Conservation (phyloP, 2,329 filamentous ascomycete genomes). For the Penicillium italicum region DNA sequence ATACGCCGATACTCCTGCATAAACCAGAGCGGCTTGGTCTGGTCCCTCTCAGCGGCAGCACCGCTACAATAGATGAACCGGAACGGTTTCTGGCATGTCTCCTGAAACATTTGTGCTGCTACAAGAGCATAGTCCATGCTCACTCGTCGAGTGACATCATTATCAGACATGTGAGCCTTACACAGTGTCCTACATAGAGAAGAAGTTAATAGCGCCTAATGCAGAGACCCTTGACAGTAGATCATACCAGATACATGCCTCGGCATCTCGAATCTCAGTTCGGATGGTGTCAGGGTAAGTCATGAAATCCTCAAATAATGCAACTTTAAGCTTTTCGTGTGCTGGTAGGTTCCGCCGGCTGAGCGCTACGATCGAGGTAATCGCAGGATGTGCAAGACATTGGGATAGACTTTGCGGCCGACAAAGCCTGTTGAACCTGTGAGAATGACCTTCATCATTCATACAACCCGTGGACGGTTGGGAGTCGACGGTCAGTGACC, state of each 20-base stretch:
- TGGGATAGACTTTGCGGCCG: conserved; percentile 48
- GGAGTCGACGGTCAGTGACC: not conserved
- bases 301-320: conserved; percentile 54
- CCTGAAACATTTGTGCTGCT: conserved; percentile 4
- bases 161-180: conserved; percentile 7
- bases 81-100: conserved; percentile 10
- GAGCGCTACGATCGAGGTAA: conserved; percentile 52
- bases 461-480: not conserved
- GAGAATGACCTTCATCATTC: conserved; percentile 22
- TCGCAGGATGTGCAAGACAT: conserved; percentile 48
- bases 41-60: conserved; percentile 13
- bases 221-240: not conserved
- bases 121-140: conserved; percentile 10
- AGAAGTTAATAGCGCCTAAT: not conserved
- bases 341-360: conserved; percentile 47
- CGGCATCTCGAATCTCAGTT: conserved; percentile 40
- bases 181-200: conserved; percentile 12
- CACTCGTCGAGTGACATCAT: conserved; percentile 6
- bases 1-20: conserved; percentile 16
- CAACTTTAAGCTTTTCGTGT: conserved; percentile 49
- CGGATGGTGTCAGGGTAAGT: conserved; percentile 48
- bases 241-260: conserved; percentile 47
- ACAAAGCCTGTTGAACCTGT: conserved; percentile 19
- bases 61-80: conserved; percentile 22
- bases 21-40: conserved; percentile 19